These are phyloP conservation scores for Letharia lupina DNA, from an alignment of 495 filamentous ascomycete species.

Conservation along the genomic window DNA sequence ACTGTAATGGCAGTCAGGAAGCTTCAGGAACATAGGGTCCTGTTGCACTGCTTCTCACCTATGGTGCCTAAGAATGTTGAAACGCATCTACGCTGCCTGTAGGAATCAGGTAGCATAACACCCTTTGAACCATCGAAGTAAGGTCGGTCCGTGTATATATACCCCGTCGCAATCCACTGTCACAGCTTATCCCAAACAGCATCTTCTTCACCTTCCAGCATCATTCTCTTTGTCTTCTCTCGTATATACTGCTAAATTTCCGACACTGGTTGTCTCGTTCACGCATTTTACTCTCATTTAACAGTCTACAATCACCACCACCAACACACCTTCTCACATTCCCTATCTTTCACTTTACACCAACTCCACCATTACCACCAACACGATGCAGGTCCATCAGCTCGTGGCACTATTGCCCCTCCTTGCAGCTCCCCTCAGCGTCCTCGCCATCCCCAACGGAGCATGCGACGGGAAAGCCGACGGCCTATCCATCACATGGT, in stretches of 20 bases:
- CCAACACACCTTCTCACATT: not conserved
- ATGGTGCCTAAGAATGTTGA: not conserved
- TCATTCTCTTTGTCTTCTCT: not conserved
- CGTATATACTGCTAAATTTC: not conserved
- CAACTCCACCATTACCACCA: not conserved
- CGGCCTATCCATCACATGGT: slow-evolving; percentile 1
- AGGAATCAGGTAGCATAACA: not conserved
- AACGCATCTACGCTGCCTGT: not conserved
- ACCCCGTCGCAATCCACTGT: not conserved
- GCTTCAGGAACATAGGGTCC: not conserved
- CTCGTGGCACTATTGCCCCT: not conserved
- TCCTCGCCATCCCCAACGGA: not conserved
- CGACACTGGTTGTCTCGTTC: not conserved
- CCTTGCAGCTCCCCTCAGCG: not conserved
- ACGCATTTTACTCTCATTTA: not conserved
- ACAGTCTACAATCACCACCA: not conserved
- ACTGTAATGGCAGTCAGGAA: not conserved
- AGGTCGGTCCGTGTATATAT: not conserved
- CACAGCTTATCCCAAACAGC: not conserved
- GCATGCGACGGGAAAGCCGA: not conserved
- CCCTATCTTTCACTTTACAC: not conserved
- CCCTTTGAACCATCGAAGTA: not conserved
- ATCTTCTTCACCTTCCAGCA: not conserved
- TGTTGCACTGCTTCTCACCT: not conserved
- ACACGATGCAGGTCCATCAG: not conserved